Evolutionary conservation across 257 asterid genomes (phyloP).

Genomic region (Schizonepeta tenuifolia): DNA sequence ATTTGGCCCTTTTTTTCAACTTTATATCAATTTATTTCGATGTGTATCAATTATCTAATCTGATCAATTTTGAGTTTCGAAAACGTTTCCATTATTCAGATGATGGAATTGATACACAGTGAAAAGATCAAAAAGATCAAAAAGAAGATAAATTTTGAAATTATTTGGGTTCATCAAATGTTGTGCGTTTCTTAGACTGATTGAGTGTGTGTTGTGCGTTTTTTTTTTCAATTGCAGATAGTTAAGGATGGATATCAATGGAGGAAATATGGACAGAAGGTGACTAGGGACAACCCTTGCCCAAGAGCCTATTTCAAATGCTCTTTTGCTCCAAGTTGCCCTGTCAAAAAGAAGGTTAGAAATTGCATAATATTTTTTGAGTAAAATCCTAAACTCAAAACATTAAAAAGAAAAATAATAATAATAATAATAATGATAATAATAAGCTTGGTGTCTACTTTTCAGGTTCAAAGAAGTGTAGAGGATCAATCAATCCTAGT

Average conservation of each 20-base stretch:
- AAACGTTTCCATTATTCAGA: too few species aligned
- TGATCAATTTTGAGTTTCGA: too few species aligned
- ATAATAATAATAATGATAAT: too few species aligned
- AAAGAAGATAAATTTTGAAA: too few species aligned
- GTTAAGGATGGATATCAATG: conserved; percentile 88
- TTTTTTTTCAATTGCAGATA: conserved; percentile 47
- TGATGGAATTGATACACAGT: too few species aligned
- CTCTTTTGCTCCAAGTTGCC: conserved; percentile 93
- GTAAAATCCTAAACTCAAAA: neutral
- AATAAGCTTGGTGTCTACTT: neutral
- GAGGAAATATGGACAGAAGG: conserved; percentile 85
- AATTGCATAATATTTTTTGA: neutral
- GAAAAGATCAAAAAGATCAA: too few species aligned
- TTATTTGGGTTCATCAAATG: neutral
- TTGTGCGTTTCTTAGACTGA: neutral
- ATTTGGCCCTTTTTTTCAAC: neutral
- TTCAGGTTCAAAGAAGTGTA: conserved; percentile 66
- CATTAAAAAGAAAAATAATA: too few species aligned
- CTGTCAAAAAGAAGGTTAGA: conserved; percentile 88
- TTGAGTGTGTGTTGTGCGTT: neutral
- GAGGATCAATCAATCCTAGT: conserved; percentile 68
- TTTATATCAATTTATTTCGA: too few species aligned
- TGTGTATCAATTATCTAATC: too few species aligned
- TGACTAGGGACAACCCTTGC: conserved; percentile 70
- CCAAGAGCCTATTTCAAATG: conserved; percentile 89